Percentiles rank a stretch among this genome's conserved stretches.
These are phyloP conservation scores for Kurtzmaniella quercitrusa DNA, from an alignment of 1,139 yeast species.

Conservation along the genomic window DNA sequence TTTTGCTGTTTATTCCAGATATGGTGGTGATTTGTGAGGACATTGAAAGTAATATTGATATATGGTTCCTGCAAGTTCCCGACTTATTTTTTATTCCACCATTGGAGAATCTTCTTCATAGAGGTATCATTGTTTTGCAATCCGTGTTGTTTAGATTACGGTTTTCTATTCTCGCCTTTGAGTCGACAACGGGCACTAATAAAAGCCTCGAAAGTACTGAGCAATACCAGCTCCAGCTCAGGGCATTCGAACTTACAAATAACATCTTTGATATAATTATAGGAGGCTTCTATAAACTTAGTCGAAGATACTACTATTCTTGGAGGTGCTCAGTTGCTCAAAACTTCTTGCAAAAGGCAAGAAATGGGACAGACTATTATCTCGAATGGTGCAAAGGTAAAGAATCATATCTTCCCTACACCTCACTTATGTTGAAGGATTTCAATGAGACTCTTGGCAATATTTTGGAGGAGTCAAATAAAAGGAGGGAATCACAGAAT, in stretches of 20 bases:
- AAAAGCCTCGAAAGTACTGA: not conserved
- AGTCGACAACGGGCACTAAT: not conserved
- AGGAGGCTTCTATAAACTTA: not conserved
- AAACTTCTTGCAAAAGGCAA: not conserved
- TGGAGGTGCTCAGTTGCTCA: not conserved
- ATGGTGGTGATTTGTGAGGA: not conserved
- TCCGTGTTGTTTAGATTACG: not conserved
- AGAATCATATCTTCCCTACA: not conserved
- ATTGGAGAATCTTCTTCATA: not conserved
- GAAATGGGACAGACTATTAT: not conserved
- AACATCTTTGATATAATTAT: not conserved
- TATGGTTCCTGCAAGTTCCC: not conserved
- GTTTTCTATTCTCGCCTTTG: not conserved
- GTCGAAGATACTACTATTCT: not conserved
- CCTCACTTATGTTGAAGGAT: not conserved
- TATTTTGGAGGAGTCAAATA: not conserved
- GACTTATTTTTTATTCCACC: not conserved
- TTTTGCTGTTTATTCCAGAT: not conserved
- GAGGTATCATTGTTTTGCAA: not conserved
- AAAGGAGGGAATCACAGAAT: not conserved
- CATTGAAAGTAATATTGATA: not conserved
- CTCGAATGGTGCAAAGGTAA: conserved; percentile 1
- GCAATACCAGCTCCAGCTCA: not conserved
- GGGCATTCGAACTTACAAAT: not conserved
- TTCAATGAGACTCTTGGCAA: not conserved